Conservation (phyloP, 352 stramenopile species). For the Pythium utonaiense region DNA sequence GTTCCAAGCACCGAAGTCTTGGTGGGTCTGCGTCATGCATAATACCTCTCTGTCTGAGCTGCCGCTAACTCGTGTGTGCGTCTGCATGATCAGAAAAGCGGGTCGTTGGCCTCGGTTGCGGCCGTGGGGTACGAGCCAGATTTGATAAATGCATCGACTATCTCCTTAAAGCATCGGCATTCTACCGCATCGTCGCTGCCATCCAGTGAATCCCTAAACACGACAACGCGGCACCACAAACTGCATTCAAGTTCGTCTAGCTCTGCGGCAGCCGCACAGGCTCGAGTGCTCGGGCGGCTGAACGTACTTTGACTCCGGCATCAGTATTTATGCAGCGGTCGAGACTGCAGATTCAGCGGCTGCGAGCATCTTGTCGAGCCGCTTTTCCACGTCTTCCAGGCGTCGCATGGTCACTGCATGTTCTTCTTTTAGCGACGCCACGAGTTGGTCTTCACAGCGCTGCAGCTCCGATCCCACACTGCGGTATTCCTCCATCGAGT, state of each 20-base stretch:
- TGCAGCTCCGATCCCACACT: slow-evolving; percentile 41
- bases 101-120: slow-evolving; percentile 20
- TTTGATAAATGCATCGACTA: slow-evolving; percentile 53
- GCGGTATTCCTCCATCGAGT: slow-evolving; percentile 37
- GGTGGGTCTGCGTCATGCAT: slow-evolving; percentile 18
- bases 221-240: background rate
- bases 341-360: slow-evolving; percentile 1
- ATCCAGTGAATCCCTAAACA: background rate
- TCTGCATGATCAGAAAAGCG: slow-evolving; percentile 25
- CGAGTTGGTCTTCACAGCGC: slow-evolving; percentile 38
- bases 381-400: slow-evolving; percentile 37
- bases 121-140: slow-evolving; percentile 46
- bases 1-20: slow-evolving; percentile 33
- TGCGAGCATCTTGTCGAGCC: slow-evolving; percentile 29
- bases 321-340: background rate
- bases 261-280: background rate
- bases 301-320: slow-evolving; percentile 24
- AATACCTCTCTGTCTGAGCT: background rate
- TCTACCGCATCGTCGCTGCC: slow-evolving; percentile 13
- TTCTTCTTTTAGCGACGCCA: slow-evolving; percentile 41
- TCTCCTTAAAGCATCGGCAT: slow-evolving; percentile 43
- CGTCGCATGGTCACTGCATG: slow-evolving; percentile 38
- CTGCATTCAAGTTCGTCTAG: background rate
- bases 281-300: background rate
- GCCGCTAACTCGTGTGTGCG: slow-evolving; percentile 1